A percentile compares a stretch with the other conserved stretches of the same genome.
Evolutionary conservation across 208 protist species (phyloP).

Genomic region (Wallacemonas sp.): DNA sequence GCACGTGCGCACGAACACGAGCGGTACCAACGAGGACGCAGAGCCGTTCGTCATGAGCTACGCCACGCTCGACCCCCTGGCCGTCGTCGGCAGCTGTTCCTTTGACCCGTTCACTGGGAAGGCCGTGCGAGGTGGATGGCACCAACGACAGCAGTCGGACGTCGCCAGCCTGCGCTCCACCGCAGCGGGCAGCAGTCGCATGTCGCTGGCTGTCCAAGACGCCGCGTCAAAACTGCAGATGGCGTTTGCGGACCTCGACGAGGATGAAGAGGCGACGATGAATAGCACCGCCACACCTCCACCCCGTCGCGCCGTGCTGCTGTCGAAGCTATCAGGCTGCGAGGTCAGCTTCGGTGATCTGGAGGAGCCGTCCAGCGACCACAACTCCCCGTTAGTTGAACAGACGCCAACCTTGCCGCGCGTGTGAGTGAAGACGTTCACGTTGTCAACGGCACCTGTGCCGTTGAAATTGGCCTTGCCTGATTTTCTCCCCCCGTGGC

Average conservation of each 20-base stretch:
- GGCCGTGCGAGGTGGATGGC: not conserved
- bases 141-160: not conserved
- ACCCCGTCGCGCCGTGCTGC: not conserved
- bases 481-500: no score
- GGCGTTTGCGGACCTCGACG: slow-evolving; percentile 1
- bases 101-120: slow-evolving; percentile 5
- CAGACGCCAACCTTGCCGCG: no score
- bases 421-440: no score
- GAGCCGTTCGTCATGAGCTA: slow-evolving; percentile 12
- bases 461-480: no score
- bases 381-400: not conserved
- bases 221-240: not conserved
- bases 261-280: slow-evolving; percentile 4
- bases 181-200: not conserved
- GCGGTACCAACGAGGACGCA: not conserved
- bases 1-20: not conserved
- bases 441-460: no score
- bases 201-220: not conserved
- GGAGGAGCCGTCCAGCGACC: not conserved
- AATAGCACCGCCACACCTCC: slow-evolving; percentile 1
- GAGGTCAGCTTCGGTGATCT: slow-evolving; percentile 7
- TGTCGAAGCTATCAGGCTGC: not conserved
- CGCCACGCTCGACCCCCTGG: slow-evolving; percentile 4
- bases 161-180: not conserved
- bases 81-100: slow-evolving; percentile 3